Percentiles rank a stretch among this genome's conserved stretches.
Evolutionary conservation across 179 eudicot species (phyloP).

Genomic region (Corrigiola litoralis): DNA sequence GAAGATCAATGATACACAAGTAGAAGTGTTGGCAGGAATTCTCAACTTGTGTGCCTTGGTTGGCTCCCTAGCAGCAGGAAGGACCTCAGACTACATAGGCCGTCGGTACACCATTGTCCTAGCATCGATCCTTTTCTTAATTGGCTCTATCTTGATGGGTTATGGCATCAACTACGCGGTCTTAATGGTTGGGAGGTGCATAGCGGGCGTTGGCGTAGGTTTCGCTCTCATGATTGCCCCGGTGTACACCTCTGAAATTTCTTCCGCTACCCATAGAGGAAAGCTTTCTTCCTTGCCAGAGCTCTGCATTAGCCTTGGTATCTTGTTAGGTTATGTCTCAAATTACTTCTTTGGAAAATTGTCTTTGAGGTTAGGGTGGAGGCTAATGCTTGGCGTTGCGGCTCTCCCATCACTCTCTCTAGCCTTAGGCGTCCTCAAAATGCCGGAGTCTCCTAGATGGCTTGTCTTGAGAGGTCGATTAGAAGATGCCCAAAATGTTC

Average conservation of each 20-base stretch:
- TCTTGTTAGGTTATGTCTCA: constrained; percentile 39
- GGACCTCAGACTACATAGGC: constrained; percentile 41
- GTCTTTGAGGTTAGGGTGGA: constrained; percentile 26
- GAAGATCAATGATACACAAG: constrained; percentile 33
- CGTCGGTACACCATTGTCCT: constrained; percentile 41
- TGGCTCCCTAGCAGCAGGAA: constrained; percentile 36
- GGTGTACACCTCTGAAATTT: constrained; percentile 42
- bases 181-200: constrained; percentile 38
- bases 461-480: constrained; percentile 28
- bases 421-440: constrained; percentile 30
- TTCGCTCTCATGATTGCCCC: constrained; percentile 36
- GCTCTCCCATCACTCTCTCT: constrained; percentile 34
- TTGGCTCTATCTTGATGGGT: constrained; percentile 41
- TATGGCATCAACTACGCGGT: constrained; percentile 27
- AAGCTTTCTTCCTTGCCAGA: constrained; percentile 47
- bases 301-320: constrained; percentile 37
- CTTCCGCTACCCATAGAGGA: constrained; percentile 38
- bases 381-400: constrained; percentile 41
- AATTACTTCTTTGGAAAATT: constrained; percentile 39
- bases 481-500: constrained; percentile 31
- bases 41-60: constrained; percentile 35
- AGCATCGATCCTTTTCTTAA: constrained; percentile 34
- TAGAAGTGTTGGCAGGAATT: constrained; percentile 38
- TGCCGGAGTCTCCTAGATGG: constrained; percentile 51
- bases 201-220: constrained; percentile 45